phyloP scores from a whole-genome alignment of 305 asterid species.

The Solanum hybrid region DNA sequence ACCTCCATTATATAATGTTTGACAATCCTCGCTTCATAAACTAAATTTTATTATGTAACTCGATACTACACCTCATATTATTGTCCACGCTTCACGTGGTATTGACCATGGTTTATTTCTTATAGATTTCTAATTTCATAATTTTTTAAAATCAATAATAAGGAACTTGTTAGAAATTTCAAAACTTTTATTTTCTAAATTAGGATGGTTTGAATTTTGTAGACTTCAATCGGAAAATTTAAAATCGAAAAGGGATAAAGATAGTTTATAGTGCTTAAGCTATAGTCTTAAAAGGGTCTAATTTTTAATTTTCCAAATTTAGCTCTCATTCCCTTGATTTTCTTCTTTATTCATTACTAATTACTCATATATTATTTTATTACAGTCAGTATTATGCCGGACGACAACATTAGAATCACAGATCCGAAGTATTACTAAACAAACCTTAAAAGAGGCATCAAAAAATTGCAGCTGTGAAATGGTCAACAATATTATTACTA shows the following conservation, averaged over 20 bases:
- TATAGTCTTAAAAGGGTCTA: neutral
- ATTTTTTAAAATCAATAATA: neutral
- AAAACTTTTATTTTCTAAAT: too few relatives aligned
- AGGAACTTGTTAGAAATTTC: neutral
- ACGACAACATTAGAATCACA: slow-evolving; percentile 59
- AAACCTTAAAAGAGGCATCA: slow-evolving; percentile 35
- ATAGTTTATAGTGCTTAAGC: too few relatives aligned
- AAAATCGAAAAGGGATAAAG: neutral
- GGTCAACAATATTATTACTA: neutral
- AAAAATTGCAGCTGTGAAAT: slow-evolving; percentile 29
- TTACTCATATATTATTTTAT: neutral
- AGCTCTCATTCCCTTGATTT: too few relatives aligned
- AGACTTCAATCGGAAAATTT: too few relatives aligned
- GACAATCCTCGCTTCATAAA: too few relatives aligned
- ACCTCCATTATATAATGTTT: neutral
- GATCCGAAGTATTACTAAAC: slow-evolving; percentile 47
- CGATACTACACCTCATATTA: too few relatives aligned
- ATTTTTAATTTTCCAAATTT: too few relatives aligned
- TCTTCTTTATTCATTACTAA: too few relatives aligned
- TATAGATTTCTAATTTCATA: neutral
- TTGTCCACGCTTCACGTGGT: neutral
- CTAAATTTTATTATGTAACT: too few relatives aligned
- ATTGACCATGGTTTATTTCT: too few relatives aligned
- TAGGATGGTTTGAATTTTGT: neutral
- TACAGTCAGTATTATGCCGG: slow-evolving; percentile 58